A percentile compares a stretch with the other conserved stretches of the same genome.
phyloP scores from a whole-genome alignment of 2,329 filamentous ascomycete genomes.

The Pestalotiopsis sp. region DNA sequence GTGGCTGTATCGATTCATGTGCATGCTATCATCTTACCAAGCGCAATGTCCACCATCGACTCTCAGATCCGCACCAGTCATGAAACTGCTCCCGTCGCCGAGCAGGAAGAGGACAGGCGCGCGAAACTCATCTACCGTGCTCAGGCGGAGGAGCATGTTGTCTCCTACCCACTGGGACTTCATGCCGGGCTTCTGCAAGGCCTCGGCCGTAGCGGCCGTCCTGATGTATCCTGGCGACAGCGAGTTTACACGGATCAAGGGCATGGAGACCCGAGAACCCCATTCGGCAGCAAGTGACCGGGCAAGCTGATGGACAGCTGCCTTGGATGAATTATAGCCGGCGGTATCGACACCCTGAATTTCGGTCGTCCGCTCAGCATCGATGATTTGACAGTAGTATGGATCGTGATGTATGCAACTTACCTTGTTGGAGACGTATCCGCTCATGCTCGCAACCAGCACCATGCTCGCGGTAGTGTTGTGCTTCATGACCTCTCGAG shows the following conservation, averaged over 20 bases:
- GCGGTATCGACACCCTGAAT: constrained; percentile 40
- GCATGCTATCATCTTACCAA: constrained; percentile 23
- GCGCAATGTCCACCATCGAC: constrained; percentile 42
- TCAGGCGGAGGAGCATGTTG: constrained; percentile 36
- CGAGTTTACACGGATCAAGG: constrained; percentile 53
- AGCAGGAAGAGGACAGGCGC: constrained; percentile 38
- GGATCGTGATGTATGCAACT: constrained; percentile 21
- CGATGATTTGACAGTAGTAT: neutral
- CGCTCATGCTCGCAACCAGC: constrained; percentile 54
- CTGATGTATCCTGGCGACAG: constrained; percentile 57
- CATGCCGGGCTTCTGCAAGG: constrained; percentile 31
- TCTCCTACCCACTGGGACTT: constrained; percentile 31
- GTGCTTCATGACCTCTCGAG: constrained; percentile 49
- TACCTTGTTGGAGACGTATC: constrained; percentile 50
- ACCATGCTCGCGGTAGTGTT: constrained; percentile 48
- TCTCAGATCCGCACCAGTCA: constrained; percentile 40
- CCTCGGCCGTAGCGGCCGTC: constrained; percentile 37
- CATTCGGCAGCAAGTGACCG: constrained; percentile 56
- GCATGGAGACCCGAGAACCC: constrained; percentile 42
- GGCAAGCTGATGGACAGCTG: constrained; percentile 53
- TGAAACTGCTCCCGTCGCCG: constrained; percentile 38
- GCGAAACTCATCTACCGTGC: constrained; percentile 36
- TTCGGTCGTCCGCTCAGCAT: constrained; percentile 19
- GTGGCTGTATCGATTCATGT: too few relatives aligned
- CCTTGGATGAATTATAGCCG: constrained; percentile 57